These are phyloP conservation scores for Pisolithus albus DNA, from an alignment of 768 basidiomycete species.

Conservation along the genomic window DNA sequence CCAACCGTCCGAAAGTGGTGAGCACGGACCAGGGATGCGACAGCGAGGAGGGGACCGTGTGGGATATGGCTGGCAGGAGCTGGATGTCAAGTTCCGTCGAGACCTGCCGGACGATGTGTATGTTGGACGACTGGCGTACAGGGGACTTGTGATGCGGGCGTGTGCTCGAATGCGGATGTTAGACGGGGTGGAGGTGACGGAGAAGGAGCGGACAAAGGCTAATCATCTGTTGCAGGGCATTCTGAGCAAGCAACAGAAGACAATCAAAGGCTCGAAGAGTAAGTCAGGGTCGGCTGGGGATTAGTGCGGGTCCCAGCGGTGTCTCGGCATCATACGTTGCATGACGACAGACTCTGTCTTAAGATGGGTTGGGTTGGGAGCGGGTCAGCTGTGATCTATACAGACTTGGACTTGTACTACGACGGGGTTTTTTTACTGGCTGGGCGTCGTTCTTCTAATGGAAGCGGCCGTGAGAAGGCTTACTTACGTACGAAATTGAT, in stretches of 20 bases:
- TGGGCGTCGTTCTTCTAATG: no score
- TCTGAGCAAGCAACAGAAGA: conserved; percentile 35
- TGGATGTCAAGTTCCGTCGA: conserved; percentile 83
- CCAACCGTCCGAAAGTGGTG: conserved; percentile 48
- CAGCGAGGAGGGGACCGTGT: conserved; percentile 23
- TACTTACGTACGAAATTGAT: conserved; percentile 1
- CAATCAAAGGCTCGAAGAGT: conserved; percentile 20
- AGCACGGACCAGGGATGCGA: neutral
- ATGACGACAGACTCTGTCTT: no score
- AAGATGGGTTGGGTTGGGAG: neutral
- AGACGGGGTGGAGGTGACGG: conserved; percentile 80
- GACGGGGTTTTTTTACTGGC: neutral
- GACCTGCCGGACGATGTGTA: conserved; percentile 87
- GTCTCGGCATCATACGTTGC: neutral
- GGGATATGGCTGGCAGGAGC: conserved; percentile 57
- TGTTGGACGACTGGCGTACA: conserved; percentile 80
- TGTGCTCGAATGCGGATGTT: conserved; percentile 62
- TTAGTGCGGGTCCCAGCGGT: neutral
- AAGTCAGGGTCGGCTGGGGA: conserved; percentile 11
- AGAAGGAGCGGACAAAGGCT: conserved; percentile 83
- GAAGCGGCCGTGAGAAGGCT: no score
- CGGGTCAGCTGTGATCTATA: neutral
- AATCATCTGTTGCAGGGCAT: conserved; percentile 57
- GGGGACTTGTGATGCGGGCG: conserved; percentile 78
- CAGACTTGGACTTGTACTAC: neutral